phyloP scores from a whole-genome alignment of 768 basidiomycete genomes.

The Stropharia rugosoannulata region DNA sequence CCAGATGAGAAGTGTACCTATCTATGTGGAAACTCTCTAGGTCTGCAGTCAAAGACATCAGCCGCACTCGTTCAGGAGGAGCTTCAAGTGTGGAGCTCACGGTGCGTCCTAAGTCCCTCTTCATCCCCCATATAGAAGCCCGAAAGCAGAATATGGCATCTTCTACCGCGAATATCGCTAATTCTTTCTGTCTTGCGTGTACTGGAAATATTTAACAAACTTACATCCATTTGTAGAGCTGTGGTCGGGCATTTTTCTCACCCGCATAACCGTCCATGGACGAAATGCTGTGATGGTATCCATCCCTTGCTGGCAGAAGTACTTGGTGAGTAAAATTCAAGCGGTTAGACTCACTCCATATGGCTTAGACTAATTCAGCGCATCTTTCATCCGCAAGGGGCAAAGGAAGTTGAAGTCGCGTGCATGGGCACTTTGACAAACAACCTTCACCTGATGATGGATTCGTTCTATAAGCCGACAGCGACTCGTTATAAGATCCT shows the following conservation, averaged over 20 bases:
- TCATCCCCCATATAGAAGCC: conserved; percentile 4
- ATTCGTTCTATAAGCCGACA: conserved; percentile 91
- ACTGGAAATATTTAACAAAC: conserved; percentile 10
- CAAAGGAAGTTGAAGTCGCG: conserved; percentile 85
- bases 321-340: conserved; percentile 57
- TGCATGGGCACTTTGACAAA: conserved; percentile 95
- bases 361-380: conserved; percentile 19
- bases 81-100: conserved; percentile 77
- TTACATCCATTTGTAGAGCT: conserved; percentile 47
- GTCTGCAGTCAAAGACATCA: conserved; percentile 75
- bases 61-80: conserved; percentile 77
- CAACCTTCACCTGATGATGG: conserved; percentile 95
- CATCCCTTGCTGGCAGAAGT: conserved; percentile 76
- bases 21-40: conserved; percentile 95
- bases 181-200: conserved; percentile 16
- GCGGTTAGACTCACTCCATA: conserved; percentile 1
- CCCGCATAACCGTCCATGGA: conserved; percentile 84
- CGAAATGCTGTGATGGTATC: conserved; percentile 69
- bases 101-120: conserved; percentile 36
- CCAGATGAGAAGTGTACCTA: conserved; percentile 67
- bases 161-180: conserved; percentile 4
- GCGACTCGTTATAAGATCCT: conserved; percentile 86
- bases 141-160: conserved; percentile 8
- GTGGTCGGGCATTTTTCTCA: conserved; percentile 91
- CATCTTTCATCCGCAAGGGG: conserved; percentile 50